Evolutionary conservation across 371 early-diverging fungal species (phyloP), one percentile per base, ranked within the genome.

Genomic region (Mortierella sp.): DNA sequence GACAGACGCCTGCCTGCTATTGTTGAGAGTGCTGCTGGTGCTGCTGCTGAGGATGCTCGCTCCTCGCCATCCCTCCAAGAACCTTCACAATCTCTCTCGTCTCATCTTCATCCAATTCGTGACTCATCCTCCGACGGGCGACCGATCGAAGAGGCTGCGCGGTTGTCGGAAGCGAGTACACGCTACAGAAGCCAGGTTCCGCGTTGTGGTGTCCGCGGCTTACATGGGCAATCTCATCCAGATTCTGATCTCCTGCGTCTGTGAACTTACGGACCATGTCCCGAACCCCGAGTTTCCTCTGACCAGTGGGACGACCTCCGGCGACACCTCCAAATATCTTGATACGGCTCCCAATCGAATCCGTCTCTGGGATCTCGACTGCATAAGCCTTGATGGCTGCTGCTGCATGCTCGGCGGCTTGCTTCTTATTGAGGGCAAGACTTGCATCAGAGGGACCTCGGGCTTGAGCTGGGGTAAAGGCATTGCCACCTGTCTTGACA

Each of bases 181-280:
- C 74, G 16, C 38, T 52, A 30, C 64, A 73, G 49, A 68, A 56
- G 1, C 74, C 74, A 1, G 74, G 58, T 1, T 73, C 72, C 3
- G 50, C 27, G 41, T 42, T 49, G 8, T 57, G 47, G 21, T 67
- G 69, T 8, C 69, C 69, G 16, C 54, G 65, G 23, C 27, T 45
- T 21, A 76, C 70, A 62, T 76, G 76, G 9, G 70, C 59, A 50
- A 76, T 76, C 34, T 61, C 61, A 1, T 68, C 69, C 16, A 64
- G 63, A 19, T 28, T 54, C 47, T 56, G 30, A 2, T 70, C 67
- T 16, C 70, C 78, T 6, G 62, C 71, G 34, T 66, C 54, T 46
- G 61, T 69, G 56, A 24, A 76, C 56, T 61, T 64, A 23, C 39
- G 66, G 23, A 76, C 63, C 48, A 76, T 76, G 10, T 70, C 70